Conservation (phyloP, 2,329 filamentous ascomycete species). For the Fusarium denticulatum region DNA sequence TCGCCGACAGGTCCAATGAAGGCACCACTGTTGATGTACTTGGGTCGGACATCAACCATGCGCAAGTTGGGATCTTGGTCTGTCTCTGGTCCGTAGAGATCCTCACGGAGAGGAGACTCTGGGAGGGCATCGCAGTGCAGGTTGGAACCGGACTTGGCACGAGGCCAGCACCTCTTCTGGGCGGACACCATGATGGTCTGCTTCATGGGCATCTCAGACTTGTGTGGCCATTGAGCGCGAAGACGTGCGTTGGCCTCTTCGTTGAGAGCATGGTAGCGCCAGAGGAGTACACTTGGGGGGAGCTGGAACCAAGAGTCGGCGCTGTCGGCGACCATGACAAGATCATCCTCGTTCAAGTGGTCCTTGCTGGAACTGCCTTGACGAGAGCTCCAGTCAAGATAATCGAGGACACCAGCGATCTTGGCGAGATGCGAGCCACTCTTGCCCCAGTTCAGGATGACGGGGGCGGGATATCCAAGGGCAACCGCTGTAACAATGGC, state of each 20-base stretch:
- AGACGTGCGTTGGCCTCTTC: conserved; percentile 28
- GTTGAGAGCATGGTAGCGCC: conserved; percentile 41
- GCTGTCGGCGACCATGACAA: conserved; percentile 43
- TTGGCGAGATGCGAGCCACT: conserved; percentile 41
- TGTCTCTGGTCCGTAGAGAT: conserved; percentile 36
- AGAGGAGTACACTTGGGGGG: conserved; percentile 40
- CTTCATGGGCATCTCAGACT: conserved; percentile 28
- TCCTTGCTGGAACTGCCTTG: conserved; percentile 6
- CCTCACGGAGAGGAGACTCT: conserved; percentile 24
- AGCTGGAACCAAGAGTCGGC: conserved; percentile 47
- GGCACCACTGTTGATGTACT: conserved; percentile 44
- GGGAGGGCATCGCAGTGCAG: conserved; percentile 35
- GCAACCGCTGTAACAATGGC: conserved; percentile 40
- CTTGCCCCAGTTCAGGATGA: conserved; percentile 44
- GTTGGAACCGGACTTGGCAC: conserved; percentile 8
- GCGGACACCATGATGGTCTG: conserved; percentile 39
- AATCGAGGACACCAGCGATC: conserved; percentile 42
- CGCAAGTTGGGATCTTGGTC: conserved; percentile 21
- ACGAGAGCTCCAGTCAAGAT: conserved; percentile 35
- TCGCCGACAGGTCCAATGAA: conserved; percentile 44
- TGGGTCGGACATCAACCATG: conserved; percentile 34
- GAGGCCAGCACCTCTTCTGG: conserved; percentile 40
- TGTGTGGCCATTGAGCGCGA: conserved; percentile 8
- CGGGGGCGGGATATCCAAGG: conserved; percentile 43
- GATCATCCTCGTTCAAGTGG: conserved; percentile 36